phyloP scores from a whole-genome alignment of 2,329 filamentous ascomycete genomes.

The Aurifilum marmelostoma region DNA sequence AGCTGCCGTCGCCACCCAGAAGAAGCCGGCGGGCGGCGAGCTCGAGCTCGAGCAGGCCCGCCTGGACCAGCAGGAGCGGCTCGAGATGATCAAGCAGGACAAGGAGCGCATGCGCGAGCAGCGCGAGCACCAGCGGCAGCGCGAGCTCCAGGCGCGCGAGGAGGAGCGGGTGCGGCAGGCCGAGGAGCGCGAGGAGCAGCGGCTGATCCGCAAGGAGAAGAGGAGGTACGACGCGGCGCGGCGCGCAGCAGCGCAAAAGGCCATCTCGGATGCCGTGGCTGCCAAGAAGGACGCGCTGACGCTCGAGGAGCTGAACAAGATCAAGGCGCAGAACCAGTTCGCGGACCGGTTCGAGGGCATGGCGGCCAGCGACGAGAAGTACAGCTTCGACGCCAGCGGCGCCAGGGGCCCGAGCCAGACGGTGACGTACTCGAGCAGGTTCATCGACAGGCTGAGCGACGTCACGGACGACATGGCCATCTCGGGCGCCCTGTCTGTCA shows the following conservation, averaged over 20 bases:
- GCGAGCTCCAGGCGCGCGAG: neutral
- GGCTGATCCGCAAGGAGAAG: conserved; percentile 4
- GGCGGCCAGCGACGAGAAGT: neutral
- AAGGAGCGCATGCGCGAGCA: conserved; percentile 1
- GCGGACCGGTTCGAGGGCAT: conserved; percentile 7
- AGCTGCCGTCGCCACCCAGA: neutral
- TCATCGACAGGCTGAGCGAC: conserved; percentile 8
- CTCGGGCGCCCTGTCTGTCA: conserved; percentile 1
- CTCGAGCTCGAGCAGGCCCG: neutral
- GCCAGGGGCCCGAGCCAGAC: conserved; percentile 2
- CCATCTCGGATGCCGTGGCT: neutral
- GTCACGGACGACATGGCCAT: conserved; percentile 8
- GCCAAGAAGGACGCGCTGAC: conserved; percentile 3
- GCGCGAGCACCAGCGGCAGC: neutral
- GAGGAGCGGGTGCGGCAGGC: conserved; percentile 1
- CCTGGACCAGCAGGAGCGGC: neutral
- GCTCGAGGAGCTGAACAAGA: conserved; percentile 2
- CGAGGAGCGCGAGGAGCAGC: conserved; percentile 5
- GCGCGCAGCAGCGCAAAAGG: neutral
- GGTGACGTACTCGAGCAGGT: conserved; percentile 6
- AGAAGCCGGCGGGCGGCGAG: neutral
- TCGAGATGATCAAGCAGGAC: neutral
- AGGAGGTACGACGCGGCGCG: neutral
- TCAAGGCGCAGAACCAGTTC: conserved; percentile 5
- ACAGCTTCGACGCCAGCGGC: conserved; percentile 2